Evolutionary conservation across 306 rosid genomes (phyloP).

Genomic region (Cicer pinnatifidum): DNA sequence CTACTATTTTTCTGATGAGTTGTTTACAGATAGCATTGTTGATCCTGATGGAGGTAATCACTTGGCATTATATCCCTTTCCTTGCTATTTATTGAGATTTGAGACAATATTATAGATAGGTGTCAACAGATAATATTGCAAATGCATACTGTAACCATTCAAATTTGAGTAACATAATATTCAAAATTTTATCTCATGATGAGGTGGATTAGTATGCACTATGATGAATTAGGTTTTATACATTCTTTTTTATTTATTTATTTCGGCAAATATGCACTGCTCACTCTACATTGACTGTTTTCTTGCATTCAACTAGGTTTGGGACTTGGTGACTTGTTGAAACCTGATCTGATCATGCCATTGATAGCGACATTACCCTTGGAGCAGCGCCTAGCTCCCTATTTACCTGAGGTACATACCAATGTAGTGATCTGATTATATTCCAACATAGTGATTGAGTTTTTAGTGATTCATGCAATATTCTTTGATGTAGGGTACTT

Average conservation of each 20-base stretch:
- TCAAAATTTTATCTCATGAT: conserved; percentile 25
- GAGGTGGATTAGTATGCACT: conserved; percentile 3
- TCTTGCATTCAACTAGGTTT: conserved; percentile 58
- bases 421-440: conserved; percentile 24
- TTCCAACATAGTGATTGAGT: conserved; percentile 34
- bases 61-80: conserved; percentile 31
- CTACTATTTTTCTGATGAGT: conserved; percentile 40
- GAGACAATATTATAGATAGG: conserved; percentile 3
- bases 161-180: conserved; percentile 25
- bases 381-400: conserved; percentile 76
- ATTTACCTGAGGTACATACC: conserved; percentile 84
- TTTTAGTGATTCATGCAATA: conserved; percentile 25
- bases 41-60: conserved; percentile 88
- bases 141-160: conserved; percentile 33
- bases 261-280: not conserved
- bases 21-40: conserved; percentile 62
- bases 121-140: conserved; percentile 21
- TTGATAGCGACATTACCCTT: conserved; percentile 73
- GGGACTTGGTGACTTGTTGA: conserved; percentile 84
- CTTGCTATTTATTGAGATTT: conserved; percentile 9
- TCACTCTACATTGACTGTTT: conserved; percentile 37
- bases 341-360: conserved; percentile 89
- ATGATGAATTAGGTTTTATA: not conserved
- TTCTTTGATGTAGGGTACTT: conserved; percentile 68
- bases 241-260: not conserved